phyloP scores from a whole-genome alignment of 2,329 filamentous ascomycete species.

The Aspergillus spinulosporus region DNA sequence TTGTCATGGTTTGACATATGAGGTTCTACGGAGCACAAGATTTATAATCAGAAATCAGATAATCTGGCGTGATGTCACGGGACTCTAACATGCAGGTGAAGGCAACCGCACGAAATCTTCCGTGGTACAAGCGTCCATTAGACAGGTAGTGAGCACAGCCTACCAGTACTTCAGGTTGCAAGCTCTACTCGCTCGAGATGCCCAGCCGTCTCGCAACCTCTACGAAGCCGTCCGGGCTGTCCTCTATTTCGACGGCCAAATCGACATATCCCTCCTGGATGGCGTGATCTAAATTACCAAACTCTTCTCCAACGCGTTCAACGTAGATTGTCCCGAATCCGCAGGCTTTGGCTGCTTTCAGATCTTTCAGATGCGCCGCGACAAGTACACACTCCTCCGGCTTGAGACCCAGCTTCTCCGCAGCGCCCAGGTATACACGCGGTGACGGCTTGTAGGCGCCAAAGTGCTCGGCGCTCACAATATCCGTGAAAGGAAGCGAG shows the following conservation, averaged over 20 bases:
- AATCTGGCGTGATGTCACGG: neutral
- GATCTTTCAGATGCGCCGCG: constrained; percentile 70
- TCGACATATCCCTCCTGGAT: constrained; percentile 64
- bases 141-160: too few relatives aligned
- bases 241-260: constrained; percentile 55
- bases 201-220: constrained; percentile 54
- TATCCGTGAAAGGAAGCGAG: constrained; percentile 59
- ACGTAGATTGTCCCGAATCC: constrained; percentile 74
- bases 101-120: neutral
- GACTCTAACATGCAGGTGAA: neutral
- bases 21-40: neutral
- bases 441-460: constrained; percentile 72
- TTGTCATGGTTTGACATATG: neutral
- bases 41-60: constrained; percentile 4
- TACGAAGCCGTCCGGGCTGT: constrained; percentile 53
- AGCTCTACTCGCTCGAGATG: constrained; percentile 14
- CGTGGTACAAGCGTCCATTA: neutral
- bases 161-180: neutral
- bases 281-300: constrained; percentile 55
- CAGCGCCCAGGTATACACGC: constrained; percentile 68
- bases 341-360: constrained; percentile 63
- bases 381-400: constrained; percentile 71
- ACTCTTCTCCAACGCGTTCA: constrained; percentile 67
- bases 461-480: constrained; percentile 71
- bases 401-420: constrained; percentile 55